Base-by-base conservation (phyloP, 371 early-diverging fungal genomes). In the Capillidium heterosporum region DNA sequence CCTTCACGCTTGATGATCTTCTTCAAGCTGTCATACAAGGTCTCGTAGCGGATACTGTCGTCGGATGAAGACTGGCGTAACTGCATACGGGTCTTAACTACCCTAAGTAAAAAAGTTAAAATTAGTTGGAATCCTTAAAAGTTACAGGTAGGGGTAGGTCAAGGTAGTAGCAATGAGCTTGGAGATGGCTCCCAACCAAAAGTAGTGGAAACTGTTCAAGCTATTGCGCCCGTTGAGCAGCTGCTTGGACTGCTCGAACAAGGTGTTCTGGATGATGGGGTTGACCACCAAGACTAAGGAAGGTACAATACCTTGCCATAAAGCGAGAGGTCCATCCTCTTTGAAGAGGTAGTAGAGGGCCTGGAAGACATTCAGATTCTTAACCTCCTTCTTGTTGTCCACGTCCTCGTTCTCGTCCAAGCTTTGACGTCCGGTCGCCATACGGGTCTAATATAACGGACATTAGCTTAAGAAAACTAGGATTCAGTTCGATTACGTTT, bases 211-310 rank as follows among this genome's bases (percentile, higher is more conserved):
- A 64, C 77, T 80, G 43, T 78, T 73, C 39, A 94, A 75, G 13
- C 61, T 55, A 21, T 65, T 65, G 65, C 75, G 77, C 32, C 58
- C 47, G 61, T 71, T 70, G 32, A 71, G 61, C 13, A 84, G 56
- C 57, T 73, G 77, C 79, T 88, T 89, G 62, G 89, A 61, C 71
- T 87, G 87, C 71, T 96, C 97, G 76, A 91, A 96, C 5, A 83
- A 87, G 5, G 94, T 91, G 71, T 91, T 95, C 72, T 97, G 95
- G 65, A 97, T 95, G 60, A 93, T 87, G 44, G 97, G 97, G 75
- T 97, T 97, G 70, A 85, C 83, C 58, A 97, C 97, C 62, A 97
- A 76, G 58, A 95, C 84, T 65, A 97, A 73, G 53, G 95, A 95
- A 26, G 95, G 94, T 39, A 81, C 68, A 17, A 87, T 74, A 52